Conservation (phyloP, 2,329 filamentous ascomycete species). For the Monilinia vaccinii-corymbosi region DNA sequence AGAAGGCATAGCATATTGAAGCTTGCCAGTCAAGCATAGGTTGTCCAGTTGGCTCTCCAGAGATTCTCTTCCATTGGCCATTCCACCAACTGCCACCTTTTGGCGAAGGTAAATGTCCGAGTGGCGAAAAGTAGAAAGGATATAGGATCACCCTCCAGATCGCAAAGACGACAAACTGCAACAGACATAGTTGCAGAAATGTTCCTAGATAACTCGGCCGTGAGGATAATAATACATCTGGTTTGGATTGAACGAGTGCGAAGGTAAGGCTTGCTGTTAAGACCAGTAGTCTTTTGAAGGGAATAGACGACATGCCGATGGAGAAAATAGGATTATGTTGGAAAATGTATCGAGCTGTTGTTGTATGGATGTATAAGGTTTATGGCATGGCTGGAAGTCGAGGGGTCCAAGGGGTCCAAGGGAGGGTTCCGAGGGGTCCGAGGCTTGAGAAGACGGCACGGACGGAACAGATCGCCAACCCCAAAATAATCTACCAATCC, state of each 20-base stretch:
- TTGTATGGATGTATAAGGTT: not conserved
- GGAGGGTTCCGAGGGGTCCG: too few relatives aligned
- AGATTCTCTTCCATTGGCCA: slow-evolving; percentile 35
- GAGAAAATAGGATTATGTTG: not conserved
- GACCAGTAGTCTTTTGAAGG: slow-evolving; percentile 20
- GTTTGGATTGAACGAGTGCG: slow-evolving; percentile 17
- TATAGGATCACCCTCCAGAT: slow-evolving; percentile 43
- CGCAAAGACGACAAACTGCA: slow-evolving; percentile 30
- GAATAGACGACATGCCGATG: slow-evolving; percentile 18
- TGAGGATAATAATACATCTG: slow-evolving; percentile 22
- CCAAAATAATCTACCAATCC: too few relatives aligned
- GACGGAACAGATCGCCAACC: too few relatives aligned
- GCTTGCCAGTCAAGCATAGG: slow-evolving; percentile 31
- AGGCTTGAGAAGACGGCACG: too few relatives aligned
- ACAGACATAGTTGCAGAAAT: slow-evolving; percentile 32
- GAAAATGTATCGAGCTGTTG: not conserved
- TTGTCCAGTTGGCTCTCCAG: slow-evolving; percentile 33
- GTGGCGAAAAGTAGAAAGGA: slow-evolving; percentile 47
- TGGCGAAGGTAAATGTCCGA: slow-evolving; percentile 47
- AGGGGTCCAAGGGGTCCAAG: too few relatives aligned
- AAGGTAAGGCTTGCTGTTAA: slow-evolving; percentile 20
- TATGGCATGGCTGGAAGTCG: not conserved
- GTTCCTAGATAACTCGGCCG: slow-evolving; percentile 31
- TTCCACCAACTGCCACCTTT: slow-evolving; percentile 35
- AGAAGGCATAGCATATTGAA: not conserved